Conservation (phyloP, 1,139 yeast species). For the Debaryomycetaceae sp. region DNA sequence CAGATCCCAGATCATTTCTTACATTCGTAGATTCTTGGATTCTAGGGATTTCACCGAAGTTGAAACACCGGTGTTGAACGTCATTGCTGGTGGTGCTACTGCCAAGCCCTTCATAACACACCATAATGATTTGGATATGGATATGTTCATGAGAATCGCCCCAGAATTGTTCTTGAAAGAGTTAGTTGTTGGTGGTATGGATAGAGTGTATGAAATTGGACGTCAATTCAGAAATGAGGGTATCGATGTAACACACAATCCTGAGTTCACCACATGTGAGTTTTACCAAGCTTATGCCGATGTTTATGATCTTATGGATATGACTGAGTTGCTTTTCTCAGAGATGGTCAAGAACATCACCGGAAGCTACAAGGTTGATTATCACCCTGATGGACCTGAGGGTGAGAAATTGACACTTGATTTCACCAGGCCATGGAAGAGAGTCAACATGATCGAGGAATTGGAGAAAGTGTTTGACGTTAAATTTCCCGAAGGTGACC, state of each 20-base stretch:
- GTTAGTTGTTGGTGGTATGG: constrained; percentile 97
- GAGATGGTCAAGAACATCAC: constrained; percentile 97
- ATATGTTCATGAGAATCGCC: constrained; percentile 97
- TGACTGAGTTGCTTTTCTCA: constrained; percentile 88
- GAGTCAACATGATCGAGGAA: constrained; percentile 95
- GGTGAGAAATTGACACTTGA: constrained; percentile 77
- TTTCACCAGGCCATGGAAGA: constrained; percentile 97
- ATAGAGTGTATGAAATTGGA: constrained; percentile 97
- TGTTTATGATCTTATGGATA: constrained; percentile 93
- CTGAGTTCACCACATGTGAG: constrained; percentile 97
- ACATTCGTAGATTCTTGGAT: constrained; percentile 85
- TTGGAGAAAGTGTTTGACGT: constrained; percentile 83
- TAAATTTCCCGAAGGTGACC: constrained; percentile 93
- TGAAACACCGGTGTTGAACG: constrained; percentile 98
- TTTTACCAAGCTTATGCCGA: constrained; percentile 95
- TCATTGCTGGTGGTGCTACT: constrained; percentile 99
- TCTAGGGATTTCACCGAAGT: constrained; percentile 86
- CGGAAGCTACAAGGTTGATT: constrained; percentile 78
- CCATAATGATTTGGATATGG: constrained; percentile 94
- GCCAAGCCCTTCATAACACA: constrained; percentile 97
- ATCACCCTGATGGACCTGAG: constrained; percentile 90
- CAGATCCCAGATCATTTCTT: constrained; percentile 86
- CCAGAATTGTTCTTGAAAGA: constrained; percentile 96
- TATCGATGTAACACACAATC: constrained; percentile 96
- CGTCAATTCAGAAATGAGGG: constrained; percentile 99